These are phyloP conservation scores for Saccharata proteae DNA, from an alignment of 2,329 filamentous ascomycete species.

Conservation along the genomic window DNA sequence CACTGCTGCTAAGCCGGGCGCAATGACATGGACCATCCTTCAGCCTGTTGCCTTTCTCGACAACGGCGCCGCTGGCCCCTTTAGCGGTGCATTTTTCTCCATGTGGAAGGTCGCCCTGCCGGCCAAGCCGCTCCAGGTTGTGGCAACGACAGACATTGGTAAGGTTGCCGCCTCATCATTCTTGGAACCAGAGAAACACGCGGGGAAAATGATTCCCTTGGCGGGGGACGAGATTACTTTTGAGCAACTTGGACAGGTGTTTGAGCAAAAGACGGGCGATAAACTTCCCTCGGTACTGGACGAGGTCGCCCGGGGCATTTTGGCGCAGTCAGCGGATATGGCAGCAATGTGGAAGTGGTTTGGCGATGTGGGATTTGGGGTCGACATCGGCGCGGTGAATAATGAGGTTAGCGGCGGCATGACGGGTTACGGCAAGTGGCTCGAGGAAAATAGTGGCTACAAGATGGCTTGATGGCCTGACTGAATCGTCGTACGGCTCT, in stretches of 20 bases:
- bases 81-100: no score
- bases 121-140: constrained; percentile 21
- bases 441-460: constrained; percentile 32
- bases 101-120: constrained; percentile 22
- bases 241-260: constrained; percentile 26
- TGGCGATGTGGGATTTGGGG: constrained; percentile 28
- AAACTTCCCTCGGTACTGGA: constrained; percentile 29
- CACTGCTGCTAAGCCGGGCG: constrained; percentile 15
- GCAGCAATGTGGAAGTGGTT: constrained; percentile 38
- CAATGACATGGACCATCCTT: constrained; percentile 47
- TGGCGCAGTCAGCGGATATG: constrained; percentile 27
- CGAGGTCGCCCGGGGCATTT: constrained; percentile 21
- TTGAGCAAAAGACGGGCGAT: constrained; percentile 31
- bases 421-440: constrained; percentile 33
- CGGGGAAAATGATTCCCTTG: constrained; percentile 29
- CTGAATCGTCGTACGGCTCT: no score
- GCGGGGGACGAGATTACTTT: constrained; percentile 39
- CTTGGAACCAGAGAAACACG: constrained; percentile 27
- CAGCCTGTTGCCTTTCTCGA: constrained; percentile 51
- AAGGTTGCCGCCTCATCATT: constrained; percentile 36
- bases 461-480: no score
- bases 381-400: constrained; percentile 29
- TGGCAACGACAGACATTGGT: constrained; percentile 34
- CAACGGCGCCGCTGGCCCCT: constrained; percentile 35
- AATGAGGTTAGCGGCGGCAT: constrained; percentile 28